These are phyloP conservation scores for Globisporangium parvum DNA, from an alignment of 352 stramenopile genomes.

Conservation along the genomic window DNA sequence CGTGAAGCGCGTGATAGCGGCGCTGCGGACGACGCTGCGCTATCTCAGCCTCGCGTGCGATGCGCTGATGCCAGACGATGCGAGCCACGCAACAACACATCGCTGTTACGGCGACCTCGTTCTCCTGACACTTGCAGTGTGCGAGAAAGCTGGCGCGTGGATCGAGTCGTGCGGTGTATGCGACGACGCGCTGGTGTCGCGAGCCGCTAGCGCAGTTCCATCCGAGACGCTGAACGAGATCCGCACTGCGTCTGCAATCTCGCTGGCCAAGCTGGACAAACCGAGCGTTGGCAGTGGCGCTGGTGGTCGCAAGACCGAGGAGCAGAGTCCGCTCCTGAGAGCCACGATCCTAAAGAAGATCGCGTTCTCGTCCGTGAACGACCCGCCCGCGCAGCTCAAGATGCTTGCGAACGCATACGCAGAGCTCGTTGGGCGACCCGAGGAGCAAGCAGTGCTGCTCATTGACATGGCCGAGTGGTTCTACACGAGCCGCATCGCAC, in stretches of 20 bases:
- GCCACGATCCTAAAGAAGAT: slow-evolving; percentile 65
- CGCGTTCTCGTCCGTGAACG: slow-evolving; percentile 51
- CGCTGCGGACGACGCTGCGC: slow-evolving; percentile 18
- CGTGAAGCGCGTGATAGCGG: slow-evolving; percentile 16
- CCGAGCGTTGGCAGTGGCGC: not conserved
- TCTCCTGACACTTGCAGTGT: slow-evolving; percentile 43
- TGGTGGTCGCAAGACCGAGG: slow-evolving; percentile 26
- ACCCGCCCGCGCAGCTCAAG: slow-evolving; percentile 54
- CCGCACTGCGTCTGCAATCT: slow-evolving; percentile 41
- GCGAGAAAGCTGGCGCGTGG: slow-evolving; percentile 45
- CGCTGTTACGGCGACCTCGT: slow-evolving; percentile 44
- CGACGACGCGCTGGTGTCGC: slow-evolving; percentile 22
- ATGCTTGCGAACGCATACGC: slow-evolving; percentile 46
- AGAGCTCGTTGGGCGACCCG: slow-evolving; percentile 43
- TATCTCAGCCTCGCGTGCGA: slow-evolving; percentile 11
- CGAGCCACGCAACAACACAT: slow-evolving; percentile 10
- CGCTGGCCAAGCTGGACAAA: slow-evolving; percentile 45
- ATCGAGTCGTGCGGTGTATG: slow-evolving; percentile 30
- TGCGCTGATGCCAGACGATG: not conserved
- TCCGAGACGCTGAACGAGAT: slow-evolving; percentile 40
- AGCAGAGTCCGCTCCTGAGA: slow-evolving; percentile 38
- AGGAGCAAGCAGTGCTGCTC: slow-evolving; percentile 60
- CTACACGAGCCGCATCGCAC: slow-evolving; percentile 55
- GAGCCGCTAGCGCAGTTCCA: slow-evolving; percentile 10
- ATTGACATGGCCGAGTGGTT: slow-evolving; percentile 87